phyloP scores from a whole-genome alignment of 257 asterid genomes.

The Solanum pimpinellifolium region DNA sequence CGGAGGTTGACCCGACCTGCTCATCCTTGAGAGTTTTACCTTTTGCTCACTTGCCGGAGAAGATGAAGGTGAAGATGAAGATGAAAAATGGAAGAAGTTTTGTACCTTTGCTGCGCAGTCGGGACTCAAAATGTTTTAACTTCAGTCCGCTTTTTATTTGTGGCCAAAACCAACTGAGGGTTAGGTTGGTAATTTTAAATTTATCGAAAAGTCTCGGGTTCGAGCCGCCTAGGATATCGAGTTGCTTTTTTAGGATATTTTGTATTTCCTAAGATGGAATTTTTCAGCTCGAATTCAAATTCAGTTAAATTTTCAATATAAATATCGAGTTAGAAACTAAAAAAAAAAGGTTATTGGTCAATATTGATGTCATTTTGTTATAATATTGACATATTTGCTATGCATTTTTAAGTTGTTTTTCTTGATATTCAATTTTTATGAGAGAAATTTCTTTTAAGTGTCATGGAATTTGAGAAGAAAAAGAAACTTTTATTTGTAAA shows the following conservation, averaged over 20 bases:
- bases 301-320: too few species aligned
- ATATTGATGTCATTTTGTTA: background rate
- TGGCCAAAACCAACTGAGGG: background rate
- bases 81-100: background rate
- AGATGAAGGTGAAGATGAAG: background rate
- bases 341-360: too few species aligned
- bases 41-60: background rate
- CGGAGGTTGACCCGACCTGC: slow-evolving; percentile 1
- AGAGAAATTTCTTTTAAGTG: background rate
- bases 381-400: background rate
- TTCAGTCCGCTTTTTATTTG: background rate
- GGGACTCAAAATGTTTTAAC: background rate
- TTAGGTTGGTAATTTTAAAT: background rate
- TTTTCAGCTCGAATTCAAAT: fast-evolving
- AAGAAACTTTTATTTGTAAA: too few species aligned
- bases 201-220: too few species aligned
- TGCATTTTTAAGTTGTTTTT: background rate
- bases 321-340: fast-evolving
- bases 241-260: too few species aligned
- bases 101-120: background rate
- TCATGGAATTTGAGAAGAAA: background rate
- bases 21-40: background rate
- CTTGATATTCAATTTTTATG: fast-evolving
- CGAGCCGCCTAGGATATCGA: too few species aligned
- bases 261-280: fast-evolving